Base-by-base conservation (phyloP, 2,329 filamentous ascomycete genomes). In the Aureobasidium sp. region DNA sequence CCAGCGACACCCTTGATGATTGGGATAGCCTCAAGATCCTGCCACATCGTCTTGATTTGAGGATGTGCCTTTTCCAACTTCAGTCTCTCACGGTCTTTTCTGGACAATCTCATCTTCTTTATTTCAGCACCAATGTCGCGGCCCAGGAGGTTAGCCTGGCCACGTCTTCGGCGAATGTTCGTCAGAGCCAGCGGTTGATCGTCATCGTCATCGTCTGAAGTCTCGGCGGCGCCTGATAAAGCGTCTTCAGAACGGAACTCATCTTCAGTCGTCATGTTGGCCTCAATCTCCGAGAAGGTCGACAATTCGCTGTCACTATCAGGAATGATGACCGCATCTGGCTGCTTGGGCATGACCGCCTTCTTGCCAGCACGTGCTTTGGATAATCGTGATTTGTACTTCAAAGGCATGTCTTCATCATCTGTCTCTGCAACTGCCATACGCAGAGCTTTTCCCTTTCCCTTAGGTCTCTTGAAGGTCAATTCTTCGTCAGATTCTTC, bases 11-110 rank as follows among this genome's bases (percentile, higher is more conserved):
- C 80, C 67, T 84, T 82, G 65, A 97, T 83, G 20, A 87, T 77
- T 0, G 89, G 84, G 67, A 87, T 82, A 1, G 84, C 80, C 71
- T 87, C 79, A 2, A 97, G 78, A 27, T 89, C 84, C 3, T 83
- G 74, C 94, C 94, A 99, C 90, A 97, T 95, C 0, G 86, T 90
- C 47, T 76, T 79, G 44, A 99, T 82, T 60, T 86, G 83, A 0
- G 93, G 92, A 71, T 99, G 94, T 56, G 88, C 80, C 23, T 77
- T 73, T 67, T 92, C 90, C 1, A 96, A 83, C 65, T 87, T 87
- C 61, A 78, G 76, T 57, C 91, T 84, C 74, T 89, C 82, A 5
- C 70, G 68, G 17, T 70, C 68, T 62, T 73, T 74, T 36, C 72
- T 67, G 23, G 61, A 64, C 51, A 67, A 48, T 9, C 66, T 15